These are phyloP conservation scores for Crassisporium funariophilum DNA, from an alignment of 768 basidiomycete species.

Conservation along the genomic window DNA sequence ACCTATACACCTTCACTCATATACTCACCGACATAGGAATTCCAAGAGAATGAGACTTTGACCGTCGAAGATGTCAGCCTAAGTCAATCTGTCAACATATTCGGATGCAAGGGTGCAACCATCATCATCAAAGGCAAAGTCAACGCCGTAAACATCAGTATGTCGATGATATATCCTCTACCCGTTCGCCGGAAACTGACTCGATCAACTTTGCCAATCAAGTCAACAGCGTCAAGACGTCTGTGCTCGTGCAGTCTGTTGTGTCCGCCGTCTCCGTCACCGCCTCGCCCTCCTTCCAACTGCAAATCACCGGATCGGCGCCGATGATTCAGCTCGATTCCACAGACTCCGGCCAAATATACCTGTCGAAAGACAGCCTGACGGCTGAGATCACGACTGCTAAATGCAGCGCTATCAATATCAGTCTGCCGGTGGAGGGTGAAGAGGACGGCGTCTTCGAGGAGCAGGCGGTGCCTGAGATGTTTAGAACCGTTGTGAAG, in stretches of 20 bases:
- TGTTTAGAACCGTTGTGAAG: slow-evolving; percentile 84
- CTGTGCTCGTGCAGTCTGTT: slow-evolving; percentile 87
- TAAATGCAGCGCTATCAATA: slow-evolving; percentile 92
- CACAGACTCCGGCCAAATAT: slow-evolving; percentile 94
- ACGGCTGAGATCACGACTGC: slow-evolving; percentile 85
- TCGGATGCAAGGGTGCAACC: slow-evolving; percentile 84
- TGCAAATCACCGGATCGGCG: slow-evolving; percentile 88
- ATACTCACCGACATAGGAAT: slow-evolving; percentile 59
- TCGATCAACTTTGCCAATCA: slow-evolving; percentile 8
- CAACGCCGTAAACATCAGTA: slow-evolving; percentile 90
- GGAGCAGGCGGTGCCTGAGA: slow-evolving; percentile 92
- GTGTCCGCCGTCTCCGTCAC: slow-evolving; percentile 92
- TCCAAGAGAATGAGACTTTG: slow-evolving; percentile 83
- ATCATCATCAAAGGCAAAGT: slow-evolving; percentile 90
- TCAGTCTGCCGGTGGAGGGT: slow-evolving; percentile 81
- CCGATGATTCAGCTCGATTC: slow-evolving; percentile 95
- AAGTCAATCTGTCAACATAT: slow-evolving; percentile 86
- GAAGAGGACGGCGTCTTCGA: slow-evolving; percentile 92
- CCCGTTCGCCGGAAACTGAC: too few species aligned
- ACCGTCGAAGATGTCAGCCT: slow-evolving; percentile 76
- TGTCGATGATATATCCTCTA: too few species aligned
- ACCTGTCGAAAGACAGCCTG: slow-evolving; percentile 82
- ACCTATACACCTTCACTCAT: background rate
- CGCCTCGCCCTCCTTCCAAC: slow-evolving; percentile 87
- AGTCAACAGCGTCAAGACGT: slow-evolving; percentile 90